Conservation (phyloP, 352 stramenopile species). For the Hyaloperonospora arabidopsidis region DNA sequence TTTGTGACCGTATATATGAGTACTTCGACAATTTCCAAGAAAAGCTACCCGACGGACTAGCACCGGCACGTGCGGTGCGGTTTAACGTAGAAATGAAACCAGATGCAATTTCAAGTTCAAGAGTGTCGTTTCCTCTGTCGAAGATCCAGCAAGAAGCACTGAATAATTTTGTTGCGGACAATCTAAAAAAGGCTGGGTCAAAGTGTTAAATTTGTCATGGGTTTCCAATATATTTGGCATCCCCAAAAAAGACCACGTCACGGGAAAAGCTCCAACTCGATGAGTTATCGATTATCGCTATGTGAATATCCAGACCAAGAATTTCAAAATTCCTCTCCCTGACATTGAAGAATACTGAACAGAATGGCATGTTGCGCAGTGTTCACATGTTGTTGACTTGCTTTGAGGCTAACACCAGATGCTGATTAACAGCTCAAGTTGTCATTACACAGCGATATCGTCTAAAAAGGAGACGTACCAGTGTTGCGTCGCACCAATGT, state of each 20-base stretch:
- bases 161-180: conserved; percentile 6
- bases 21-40: neutral
- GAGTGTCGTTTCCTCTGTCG: neutral
- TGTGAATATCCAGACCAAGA: conserved; percentile 8
- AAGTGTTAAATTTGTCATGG: conserved; percentile 6
- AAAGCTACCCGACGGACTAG: neutral
- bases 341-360: conserved; percentile 15
- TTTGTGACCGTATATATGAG: no score
- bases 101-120: neutral
- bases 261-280: conserved; percentile 5
- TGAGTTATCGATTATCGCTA: conserved; percentile 19
- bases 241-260: conserved; percentile 2
- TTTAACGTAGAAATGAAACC: conserved; percentile 1
- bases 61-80: neutral
- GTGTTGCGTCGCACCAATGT: neutral
- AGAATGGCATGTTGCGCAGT: conserved; percentile 1
- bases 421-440: neutral
- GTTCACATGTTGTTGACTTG: conserved; percentile 22
- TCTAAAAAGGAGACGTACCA: conserved; percentile 25
- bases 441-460: conserved; percentile 29
- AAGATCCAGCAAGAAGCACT: conserved; percentile 7
- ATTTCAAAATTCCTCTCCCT: conserved; percentile 8
- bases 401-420: conserved; percentile 32
- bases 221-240: conserved; percentile 16
- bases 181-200: conserved; percentile 12